phyloP scores from a whole-genome alignment of 73 alveolate species.

The Blepharisma stoltei region DNA sequence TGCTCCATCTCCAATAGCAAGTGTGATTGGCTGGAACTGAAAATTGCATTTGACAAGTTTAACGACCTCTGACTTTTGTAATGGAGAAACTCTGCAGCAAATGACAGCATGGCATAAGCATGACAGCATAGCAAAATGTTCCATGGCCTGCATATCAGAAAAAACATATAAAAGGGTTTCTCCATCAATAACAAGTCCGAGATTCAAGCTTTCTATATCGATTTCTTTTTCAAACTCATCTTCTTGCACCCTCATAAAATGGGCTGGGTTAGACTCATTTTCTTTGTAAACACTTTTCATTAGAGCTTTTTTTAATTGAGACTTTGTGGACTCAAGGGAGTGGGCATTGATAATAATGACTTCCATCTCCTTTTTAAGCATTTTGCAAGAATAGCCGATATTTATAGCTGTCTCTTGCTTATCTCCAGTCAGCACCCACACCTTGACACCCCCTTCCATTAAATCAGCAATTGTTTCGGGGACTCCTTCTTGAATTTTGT shows the following conservation, averaged over 20 bases:
- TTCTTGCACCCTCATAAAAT: constrained; percentile 16
- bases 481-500: constrained; percentile 88
- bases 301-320: constrained; percentile 1
- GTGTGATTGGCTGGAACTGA: constrained; percentile 48
- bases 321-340: not conserved
- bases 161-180: not conserved
- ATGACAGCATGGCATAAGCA: constrained; percentile 47
- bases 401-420: constrained; percentile 89
- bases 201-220: not conserved
- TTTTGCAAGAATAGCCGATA: constrained; percentile 51
- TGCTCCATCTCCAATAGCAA: constrained; percentile 71
- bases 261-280: not conserved
- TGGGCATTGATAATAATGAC: not conserved
- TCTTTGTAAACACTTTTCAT: not conserved
- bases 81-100: constrained; percentile 64
- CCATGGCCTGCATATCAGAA: not conserved
- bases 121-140: constrained; percentile 24
- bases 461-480: constrained; percentile 64
- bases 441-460: constrained; percentile 82
- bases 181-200: constrained; percentile 28
- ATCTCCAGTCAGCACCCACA: constrained; percentile 96
- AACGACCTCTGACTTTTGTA: constrained; percentile 64
- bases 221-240: not conserved
- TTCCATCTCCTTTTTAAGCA: constrained; percentile 24
- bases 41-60: constrained; percentile 54